Evolutionary conservation across 345 rosid genomes (phyloP).

Genomic region (Pugionium cornutum): DNA sequence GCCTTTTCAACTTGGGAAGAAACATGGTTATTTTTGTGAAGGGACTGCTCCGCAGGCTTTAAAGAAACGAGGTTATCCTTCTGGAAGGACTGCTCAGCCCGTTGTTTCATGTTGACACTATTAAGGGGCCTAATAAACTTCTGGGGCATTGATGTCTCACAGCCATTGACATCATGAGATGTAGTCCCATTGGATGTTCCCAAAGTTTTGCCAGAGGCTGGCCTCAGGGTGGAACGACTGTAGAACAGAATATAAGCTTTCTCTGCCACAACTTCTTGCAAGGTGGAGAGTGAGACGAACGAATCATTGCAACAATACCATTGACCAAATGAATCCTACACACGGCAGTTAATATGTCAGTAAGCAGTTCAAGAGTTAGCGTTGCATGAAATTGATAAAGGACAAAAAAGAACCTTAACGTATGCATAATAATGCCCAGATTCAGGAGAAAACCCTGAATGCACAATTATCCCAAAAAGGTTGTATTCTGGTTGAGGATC

Average conservation of each 20-base stretch:
- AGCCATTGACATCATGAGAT: conserved; percentile 53
- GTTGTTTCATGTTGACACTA: conserved; percentile 40
- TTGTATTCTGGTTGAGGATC: conserved; percentile 83
- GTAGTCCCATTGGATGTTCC: conserved; percentile 59
- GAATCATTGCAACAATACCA: conserved; percentile 98
- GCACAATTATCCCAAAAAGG: conserved; percentile 97
- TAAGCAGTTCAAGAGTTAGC: conserved; percentile 21
- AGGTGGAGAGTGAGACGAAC: conserved; percentile 64
- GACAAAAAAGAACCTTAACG: conserved; percentile 61
- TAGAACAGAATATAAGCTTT: conserved; percentile 92
- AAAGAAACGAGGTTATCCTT: conserved; percentile 44
- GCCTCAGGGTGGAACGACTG: conserved; percentile 69
- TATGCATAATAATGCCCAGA: conserved; percentile 98
- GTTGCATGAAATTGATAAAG: conserved; percentile 6
- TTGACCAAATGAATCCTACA: conserved; percentile 79
- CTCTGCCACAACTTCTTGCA: conserved; percentile 89
- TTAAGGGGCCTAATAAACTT: conserved; percentile 47
- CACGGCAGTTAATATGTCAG: conserved; percentile 31
- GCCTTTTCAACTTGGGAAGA: conserved; percentile 58
- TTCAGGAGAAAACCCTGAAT: conserved; percentile 84
- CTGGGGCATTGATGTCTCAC: conserved; percentile 45
- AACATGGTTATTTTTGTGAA: conserved; percentile 38
- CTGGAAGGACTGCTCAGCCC: conserved; percentile 44
- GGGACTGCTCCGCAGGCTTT: conserved; percentile 46
- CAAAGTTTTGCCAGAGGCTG: conserved; percentile 45